phyloP scores from a whole-genome alignment of 331 rosid species.

The Telfairia occidentalis region DNA sequence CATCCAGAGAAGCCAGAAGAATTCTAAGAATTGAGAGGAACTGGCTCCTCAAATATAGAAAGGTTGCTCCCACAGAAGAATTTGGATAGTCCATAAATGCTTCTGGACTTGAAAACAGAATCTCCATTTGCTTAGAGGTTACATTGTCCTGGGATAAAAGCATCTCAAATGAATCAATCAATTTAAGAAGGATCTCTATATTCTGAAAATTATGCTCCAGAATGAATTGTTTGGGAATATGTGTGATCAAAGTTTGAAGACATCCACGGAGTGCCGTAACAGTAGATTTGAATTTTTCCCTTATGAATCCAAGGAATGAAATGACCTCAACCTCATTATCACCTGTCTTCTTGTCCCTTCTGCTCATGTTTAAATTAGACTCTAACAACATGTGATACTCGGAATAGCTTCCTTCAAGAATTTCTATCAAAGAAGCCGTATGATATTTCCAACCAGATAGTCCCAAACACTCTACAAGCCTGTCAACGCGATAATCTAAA shows the following conservation, averaged over 20 bases:
- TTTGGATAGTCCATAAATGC: constrained; percentile 10
- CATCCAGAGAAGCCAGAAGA: constrained; percentile 12
- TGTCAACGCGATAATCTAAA: constrained; percentile 26
- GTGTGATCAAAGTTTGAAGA: constrained; percentile 10
- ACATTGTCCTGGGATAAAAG: constrained; percentile 1
- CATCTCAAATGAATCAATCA: background rate
- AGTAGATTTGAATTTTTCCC: constrained; percentile 9
- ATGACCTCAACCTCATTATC: constrained; percentile 7
- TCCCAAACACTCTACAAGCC: constrained; percentile 31
- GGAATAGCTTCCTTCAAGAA: constrained; percentile 1
- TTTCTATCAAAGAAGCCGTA: background rate
- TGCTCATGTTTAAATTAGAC: background rate
- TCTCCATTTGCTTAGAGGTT: background rate
- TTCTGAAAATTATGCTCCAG: constrained; percentile 8
- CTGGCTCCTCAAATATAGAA: background rate
- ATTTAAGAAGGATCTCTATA: constrained; percentile 4
- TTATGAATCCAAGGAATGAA: constrained; percentile 10
- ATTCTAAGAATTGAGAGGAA: constrained; percentile 2
- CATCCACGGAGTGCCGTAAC: background rate
- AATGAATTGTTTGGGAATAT: constrained; percentile 7
- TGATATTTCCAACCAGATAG: constrained; percentile 11
- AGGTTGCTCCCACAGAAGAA: background rate
- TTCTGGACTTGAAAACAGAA: constrained; percentile 12
- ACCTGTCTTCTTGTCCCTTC: background rate
- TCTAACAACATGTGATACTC: background rate